Evolutionary conservation across 1,284 basidiomycete species (phyloP).

Genomic region (Boletus smithii): DNA sequence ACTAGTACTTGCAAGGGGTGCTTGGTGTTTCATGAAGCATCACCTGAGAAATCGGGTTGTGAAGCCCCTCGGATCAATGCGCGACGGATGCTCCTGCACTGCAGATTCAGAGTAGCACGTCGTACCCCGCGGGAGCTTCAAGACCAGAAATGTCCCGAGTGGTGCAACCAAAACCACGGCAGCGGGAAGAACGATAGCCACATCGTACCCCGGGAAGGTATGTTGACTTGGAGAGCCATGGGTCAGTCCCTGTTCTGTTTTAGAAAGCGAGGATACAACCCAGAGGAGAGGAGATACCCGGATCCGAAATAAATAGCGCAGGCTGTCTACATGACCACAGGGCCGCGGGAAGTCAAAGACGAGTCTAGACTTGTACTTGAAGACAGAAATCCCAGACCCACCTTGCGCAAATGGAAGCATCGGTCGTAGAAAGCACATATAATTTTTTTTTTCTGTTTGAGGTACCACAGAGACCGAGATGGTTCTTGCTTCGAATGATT

Average conservation of each 20-base stretch:
- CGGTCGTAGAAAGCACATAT: conserved; percentile 9
- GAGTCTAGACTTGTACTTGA: conserved; percentile 1
- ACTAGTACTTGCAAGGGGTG: neutral
- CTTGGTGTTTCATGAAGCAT: neutral
- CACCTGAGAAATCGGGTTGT: conserved; percentile 6
- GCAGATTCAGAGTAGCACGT: conserved; percentile 1
- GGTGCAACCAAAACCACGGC: conserved; percentile 1
- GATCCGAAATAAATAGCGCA: conserved; percentile 10
- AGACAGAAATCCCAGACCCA: conserved; percentile 11
- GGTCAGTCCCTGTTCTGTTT: conserved; percentile 1
- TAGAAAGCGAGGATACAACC: conserved; percentile 8
- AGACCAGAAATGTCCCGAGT: neutral
- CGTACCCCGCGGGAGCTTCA: neutral
- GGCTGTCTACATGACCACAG: neutral
- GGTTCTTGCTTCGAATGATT: conserved; percentile 7
- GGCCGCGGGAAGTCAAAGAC: conserved; percentile 14
- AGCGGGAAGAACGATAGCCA: neutral
- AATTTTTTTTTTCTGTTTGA: conserved; percentile 8
- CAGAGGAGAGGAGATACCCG: conserved; percentile 4
- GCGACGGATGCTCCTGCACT: neutral
- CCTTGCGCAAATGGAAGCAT: conserved; percentile 13
- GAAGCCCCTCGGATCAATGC: conserved; percentile 24
- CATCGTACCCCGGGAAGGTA: neutral
- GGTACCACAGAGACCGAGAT: conserved; percentile 4
- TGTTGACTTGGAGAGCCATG: neutral